Evolutionary conservation across 768 basidiomycete genomes (phyloP).

Genomic region (Ramaria rubella): DNA sequence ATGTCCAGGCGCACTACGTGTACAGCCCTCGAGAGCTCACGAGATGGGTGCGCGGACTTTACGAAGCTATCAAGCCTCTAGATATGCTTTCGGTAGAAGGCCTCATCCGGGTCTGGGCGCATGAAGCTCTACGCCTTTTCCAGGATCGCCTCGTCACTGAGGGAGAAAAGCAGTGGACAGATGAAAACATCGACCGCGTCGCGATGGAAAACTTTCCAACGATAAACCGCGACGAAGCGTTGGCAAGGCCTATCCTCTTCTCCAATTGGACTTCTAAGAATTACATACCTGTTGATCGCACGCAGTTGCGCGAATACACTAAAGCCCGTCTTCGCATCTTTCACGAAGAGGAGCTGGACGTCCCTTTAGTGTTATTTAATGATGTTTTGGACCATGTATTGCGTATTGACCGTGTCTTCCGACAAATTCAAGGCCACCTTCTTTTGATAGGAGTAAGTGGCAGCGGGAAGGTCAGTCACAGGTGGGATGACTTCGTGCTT

Average conservation of each 20-base stretch:
- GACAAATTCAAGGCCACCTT: conserved; percentile 94
- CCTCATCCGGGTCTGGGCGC: conserved; percentile 94
- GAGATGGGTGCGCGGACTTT: conserved; percentile 94
- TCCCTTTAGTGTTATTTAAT: conserved; percentile 95
- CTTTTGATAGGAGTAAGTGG: conserved; percentile 97
- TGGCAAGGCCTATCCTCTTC: conserved; percentile 86
- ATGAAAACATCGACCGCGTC: conserved; percentile 77
- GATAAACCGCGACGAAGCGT: conserved; percentile 79
- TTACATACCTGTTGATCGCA: conserved; percentile 93
- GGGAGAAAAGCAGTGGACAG: conserved; percentile 92
- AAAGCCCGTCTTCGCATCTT: conserved; percentile 97
- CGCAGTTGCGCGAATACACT: conserved; percentile 88
- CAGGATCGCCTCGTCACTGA: conserved; percentile 94
- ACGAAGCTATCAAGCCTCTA: conserved; percentile 91
- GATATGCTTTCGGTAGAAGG: conserved; percentile 94
- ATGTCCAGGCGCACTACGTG: conserved; percentile 97
- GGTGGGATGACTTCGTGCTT: neutral
- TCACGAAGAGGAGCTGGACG: conserved; percentile 98
- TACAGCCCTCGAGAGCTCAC: conserved; percentile 99
- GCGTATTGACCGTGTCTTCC: conserved; percentile 97
- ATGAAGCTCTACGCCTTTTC: conserved; percentile 95
- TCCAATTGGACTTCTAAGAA: conserved; percentile 99
- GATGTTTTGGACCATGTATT: conserved; percentile 97
- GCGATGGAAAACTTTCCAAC: conserved; percentile 92
- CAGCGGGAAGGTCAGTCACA: conserved; percentile 78